phyloP scores from a whole-genome alignment of 129 eudicot species.

The Calendula officinalis region DNA sequence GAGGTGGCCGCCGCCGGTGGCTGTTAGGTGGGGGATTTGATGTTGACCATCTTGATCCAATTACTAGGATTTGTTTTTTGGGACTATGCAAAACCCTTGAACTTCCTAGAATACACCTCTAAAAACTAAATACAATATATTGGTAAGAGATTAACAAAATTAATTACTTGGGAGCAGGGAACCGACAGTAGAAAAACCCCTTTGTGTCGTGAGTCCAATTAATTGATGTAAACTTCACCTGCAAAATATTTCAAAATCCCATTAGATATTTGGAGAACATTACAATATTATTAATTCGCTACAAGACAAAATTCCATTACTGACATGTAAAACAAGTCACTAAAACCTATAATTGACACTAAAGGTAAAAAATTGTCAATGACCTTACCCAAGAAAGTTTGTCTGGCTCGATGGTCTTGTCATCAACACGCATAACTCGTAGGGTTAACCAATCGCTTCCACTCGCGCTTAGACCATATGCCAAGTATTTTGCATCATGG shows the following conservation, averaged over 20 bases:
- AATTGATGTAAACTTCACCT: constrained; percentile 80
- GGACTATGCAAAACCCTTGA: too few relatives aligned
- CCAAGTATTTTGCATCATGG: constrained; percentile 84
- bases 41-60: too few relatives aligned
- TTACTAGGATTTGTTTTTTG: too few relatives aligned
- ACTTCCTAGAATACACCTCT: too few relatives aligned
- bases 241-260: background rate
- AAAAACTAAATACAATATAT: too few relatives aligned
- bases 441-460: constrained; percentile 97
- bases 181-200: constrained; percentile 90
- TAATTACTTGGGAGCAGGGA: constrained; percentile 84
- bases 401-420: constrained; percentile 50
- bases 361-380: too few relatives aligned
- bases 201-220: constrained; percentile 91
- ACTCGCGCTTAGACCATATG: constrained; percentile 74
- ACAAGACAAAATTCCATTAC: background rate
- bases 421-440: constrained; percentile 61
- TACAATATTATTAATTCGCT: background rate
- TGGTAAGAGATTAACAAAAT: background rate
- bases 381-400: constrained; percentile 74
- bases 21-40: too few relatives aligned
- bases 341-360: too few relatives aligned
- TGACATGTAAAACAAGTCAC: background rate
- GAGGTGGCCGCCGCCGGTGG: too few relatives aligned
- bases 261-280: background rate